phyloP scores from a whole-genome alignment of 2,329 filamentous ascomycete species.

The Kalmusia sp. region DNA sequence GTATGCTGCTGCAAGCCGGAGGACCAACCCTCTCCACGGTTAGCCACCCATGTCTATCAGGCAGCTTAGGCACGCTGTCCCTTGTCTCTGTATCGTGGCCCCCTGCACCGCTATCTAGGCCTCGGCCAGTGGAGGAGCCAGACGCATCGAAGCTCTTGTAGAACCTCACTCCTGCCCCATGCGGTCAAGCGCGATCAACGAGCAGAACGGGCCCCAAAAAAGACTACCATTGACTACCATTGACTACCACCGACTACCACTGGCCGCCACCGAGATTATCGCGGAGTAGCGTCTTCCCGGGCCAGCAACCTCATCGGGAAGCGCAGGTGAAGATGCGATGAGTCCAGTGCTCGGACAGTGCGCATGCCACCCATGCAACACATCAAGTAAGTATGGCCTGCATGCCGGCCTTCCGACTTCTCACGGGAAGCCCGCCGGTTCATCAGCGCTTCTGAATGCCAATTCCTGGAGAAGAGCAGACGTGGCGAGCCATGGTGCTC shows the following conservation, averaged over 20 bases:
- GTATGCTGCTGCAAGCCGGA: slow-evolving; percentile 1
- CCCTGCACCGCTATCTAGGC: slow-evolving; percentile 12
- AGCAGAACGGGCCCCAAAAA: slow-evolving; percentile 5
- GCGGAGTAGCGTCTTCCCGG: slow-evolving; percentile 8
- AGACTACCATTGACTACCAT: too few relatives aligned
- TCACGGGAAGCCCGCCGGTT: not conserved
- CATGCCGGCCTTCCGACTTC: slow-evolving; percentile 3
- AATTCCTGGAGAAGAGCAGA: not conserved
- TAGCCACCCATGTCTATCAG: slow-evolving; percentile 20
- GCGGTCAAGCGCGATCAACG: slow-evolving; percentile 12
- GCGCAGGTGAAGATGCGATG: slow-evolving; percentile 7
- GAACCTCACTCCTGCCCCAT: slow-evolving; percentile 18
- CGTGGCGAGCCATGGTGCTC: slow-evolving; percentile 5
- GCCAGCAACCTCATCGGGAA: slow-evolving; percentile 10
- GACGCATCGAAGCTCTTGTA: slow-evolving; percentile 20
- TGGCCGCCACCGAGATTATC: slow-evolving; percentile 6
- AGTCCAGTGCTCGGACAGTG: slow-evolving; percentile 11
- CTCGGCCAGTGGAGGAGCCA: slow-evolving; percentile 14
- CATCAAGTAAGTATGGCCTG: slow-evolving; percentile 13
- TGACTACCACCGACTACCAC: not conserved
- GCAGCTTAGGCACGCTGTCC: slow-evolving; percentile 1
- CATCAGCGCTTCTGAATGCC: not conserved
- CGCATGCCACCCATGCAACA: slow-evolving; percentile 15
- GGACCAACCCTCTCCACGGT: slow-evolving; percentile 10
- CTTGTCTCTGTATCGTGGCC: slow-evolving; percentile 16